Conservation (phyloP, 2,329 filamentous ascomycete genomes). For the Pyricularia sp. region DNA sequence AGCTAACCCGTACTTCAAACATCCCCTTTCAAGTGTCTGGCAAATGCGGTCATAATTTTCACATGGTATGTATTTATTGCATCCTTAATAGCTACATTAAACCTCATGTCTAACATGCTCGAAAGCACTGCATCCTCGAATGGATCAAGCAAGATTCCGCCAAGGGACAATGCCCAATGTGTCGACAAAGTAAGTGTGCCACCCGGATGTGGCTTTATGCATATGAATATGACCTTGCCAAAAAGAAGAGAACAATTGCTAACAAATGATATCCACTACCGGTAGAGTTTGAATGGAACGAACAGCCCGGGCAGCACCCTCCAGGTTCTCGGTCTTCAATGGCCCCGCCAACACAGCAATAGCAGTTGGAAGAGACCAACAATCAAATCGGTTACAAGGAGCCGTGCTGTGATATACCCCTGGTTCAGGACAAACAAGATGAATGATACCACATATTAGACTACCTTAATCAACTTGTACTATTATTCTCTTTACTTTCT, state of each 20-base stretch:
- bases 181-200: constrained; percentile 67
- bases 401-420: not conserved
- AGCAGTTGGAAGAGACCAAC: not conserved
- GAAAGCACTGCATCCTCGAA: constrained; percentile 86
- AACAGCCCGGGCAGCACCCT: constrained; percentile 8
- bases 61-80: constrained; percentile 60
- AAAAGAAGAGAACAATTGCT: not conserved
- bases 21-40: constrained; percentile 64
- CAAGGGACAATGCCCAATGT: constrained; percentile 96
- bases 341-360: not conserved
- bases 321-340: not conserved
- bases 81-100: not conserved
- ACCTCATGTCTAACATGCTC: not conserved
- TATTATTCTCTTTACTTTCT: not conserved
- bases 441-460: not conserved
- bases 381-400: not conserved
- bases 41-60: constrained; percentile 95
- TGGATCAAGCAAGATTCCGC: constrained; percentile 96
- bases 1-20: not conserved
- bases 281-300: constrained; percentile 24
- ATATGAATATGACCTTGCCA: too few species aligned
- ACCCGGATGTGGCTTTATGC: not conserved
- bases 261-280: not conserved
- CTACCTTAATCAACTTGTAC: not conserved
- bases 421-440: not conserved